Conservation (phyloP, 139 green algal species). For the Eudorina sp. region DNA sequence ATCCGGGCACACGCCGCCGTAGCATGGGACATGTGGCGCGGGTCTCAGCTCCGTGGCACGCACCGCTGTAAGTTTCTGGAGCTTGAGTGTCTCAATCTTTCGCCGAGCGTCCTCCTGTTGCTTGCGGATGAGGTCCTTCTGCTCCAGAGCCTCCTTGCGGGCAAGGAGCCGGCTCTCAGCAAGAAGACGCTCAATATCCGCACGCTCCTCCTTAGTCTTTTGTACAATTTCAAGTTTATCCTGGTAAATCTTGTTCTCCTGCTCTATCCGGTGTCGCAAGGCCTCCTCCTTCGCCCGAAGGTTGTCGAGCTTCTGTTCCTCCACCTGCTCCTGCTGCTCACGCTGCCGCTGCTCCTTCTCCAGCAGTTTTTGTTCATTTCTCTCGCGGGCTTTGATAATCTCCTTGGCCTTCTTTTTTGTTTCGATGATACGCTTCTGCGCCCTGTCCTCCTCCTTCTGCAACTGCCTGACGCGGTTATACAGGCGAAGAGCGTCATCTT, state of each 20-base stretch:
- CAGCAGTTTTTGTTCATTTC: constrained; percentile 66
- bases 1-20: too few species aligned
- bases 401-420: constrained; percentile 75
- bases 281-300: constrained; percentile 66
- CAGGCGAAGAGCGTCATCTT: constrained; percentile 77
- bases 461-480: constrained; percentile 82
- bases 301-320: constrained; percentile 68
- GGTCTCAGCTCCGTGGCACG: not conserved
- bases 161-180: constrained; percentile 65
- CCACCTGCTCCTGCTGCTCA: constrained; percentile 64
- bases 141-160: constrained; percentile 74
- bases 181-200: constrained; percentile 69
- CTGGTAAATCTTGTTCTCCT: constrained; percentile 64
- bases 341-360: constrained; percentile 68
- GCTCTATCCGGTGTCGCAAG: constrained; percentile 61
- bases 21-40: constrained; percentile 30
- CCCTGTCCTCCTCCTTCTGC: constrained; percentile 81
- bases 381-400: constrained; percentile 66
- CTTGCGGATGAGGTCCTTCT: constrained; percentile 73
- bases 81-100: constrained; percentile 67
- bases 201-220: constrained; percentile 73
- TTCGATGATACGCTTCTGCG: constrained; percentile 73
- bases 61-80: constrained; percentile 67
- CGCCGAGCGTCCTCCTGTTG: constrained; percentile 61
- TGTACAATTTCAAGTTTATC: constrained; percentile 58